Base-by-base conservation (phyloP, 345 rosid species). In the Eutrema heterophyllum region DNA sequence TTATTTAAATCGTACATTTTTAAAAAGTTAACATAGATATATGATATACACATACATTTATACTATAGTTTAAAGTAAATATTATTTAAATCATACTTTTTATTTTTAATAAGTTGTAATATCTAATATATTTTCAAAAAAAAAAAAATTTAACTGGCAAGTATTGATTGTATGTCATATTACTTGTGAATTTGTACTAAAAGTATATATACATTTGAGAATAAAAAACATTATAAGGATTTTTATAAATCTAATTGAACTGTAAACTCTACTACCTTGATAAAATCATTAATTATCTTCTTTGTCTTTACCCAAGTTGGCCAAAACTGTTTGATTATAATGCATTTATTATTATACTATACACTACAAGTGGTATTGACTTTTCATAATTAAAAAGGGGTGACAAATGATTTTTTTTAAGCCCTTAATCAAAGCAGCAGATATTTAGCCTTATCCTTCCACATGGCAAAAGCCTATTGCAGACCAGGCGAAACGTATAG, bases 381-480 rank as follows among this genome's bases (percentile, higher is more conserved):
- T 73, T 73, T 73, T 54, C 0, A 44, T 54, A 73, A 35, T 44
- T 24, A 44, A 35, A 44, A 0, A 21, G 5, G 16, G 5, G 54
- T 14, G 43, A 44, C 15, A 44, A 54, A 54, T 33, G 11, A 64
- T 54, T 54, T 11, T 14, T 44, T 52, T 33, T 15, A 41, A 53
- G 29, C 64, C 36, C n/a, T 32, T 43, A 33, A 54, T 35, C 5
- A 36, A 29, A 55, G 49, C 71, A 65, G 51, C 71, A 73, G 66
- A 55, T 45, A 73, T 18, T 45, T 45, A 64, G 54, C 70, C 72
- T 74, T 74, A 74, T 74, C 78, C 53, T 8, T 6, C 26, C 56
- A 48, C 67, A 44, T 66, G 67, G 1, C 60, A 21, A 48, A 57
- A 13, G 0, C 1, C 3, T 1, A 66, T 16, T 73, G 52, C 3